phyloP scores from a whole-genome alignment of 768 basidiomycete genomes.

The Suillus spraguei region DNA sequence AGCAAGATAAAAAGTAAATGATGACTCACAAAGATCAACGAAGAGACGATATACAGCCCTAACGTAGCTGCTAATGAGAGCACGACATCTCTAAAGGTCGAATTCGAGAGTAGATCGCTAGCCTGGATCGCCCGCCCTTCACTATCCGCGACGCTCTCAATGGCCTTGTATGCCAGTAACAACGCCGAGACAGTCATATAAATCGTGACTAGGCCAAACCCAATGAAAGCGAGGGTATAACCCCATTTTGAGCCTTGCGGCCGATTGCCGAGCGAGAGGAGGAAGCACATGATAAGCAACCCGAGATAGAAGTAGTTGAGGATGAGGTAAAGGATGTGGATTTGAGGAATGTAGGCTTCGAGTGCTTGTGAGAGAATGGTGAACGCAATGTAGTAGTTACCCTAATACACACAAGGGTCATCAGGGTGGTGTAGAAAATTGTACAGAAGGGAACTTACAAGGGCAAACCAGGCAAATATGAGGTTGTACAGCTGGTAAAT shows the following conservation, averaged over 20 bases:
- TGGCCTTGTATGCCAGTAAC: constrained; percentile 81
- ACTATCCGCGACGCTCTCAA: constrained; percentile 56
- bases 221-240: constrained; percentile 83
- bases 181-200: constrained; percentile 94
- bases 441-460: constrained; percentile 47
- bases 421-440: not conserved
- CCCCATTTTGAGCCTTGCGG: constrained; percentile 89
- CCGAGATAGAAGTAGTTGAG: constrained; percentile 90
- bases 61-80: constrained; percentile 85
- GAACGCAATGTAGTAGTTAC: constrained; percentile 93
- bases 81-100: constrained; percentile 85
- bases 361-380: constrained; percentile 73
- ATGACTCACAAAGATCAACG: constrained; percentile 77
- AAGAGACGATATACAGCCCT: constrained; percentile 84
- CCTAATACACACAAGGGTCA: constrained; percentile 41
- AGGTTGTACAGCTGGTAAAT: constrained; percentile 89
- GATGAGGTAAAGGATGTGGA: constrained; percentile 73
- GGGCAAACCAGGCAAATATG: constrained; percentile 89
- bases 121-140: constrained; percentile 50
- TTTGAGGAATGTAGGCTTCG: constrained; percentile 60
- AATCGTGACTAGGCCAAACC: constrained; percentile 89
- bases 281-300: constrained; percentile 83
- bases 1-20: constrained; percentile 1
- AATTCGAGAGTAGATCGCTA: constrained; percentile 71
- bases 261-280: constrained; percentile 86